Percentiles rank a stretch among this genome's conserved stretches.
Conservation (phyloP, 495 filamentous ascomycete species). For the Rostrohypoxylon terebratum region DNA sequence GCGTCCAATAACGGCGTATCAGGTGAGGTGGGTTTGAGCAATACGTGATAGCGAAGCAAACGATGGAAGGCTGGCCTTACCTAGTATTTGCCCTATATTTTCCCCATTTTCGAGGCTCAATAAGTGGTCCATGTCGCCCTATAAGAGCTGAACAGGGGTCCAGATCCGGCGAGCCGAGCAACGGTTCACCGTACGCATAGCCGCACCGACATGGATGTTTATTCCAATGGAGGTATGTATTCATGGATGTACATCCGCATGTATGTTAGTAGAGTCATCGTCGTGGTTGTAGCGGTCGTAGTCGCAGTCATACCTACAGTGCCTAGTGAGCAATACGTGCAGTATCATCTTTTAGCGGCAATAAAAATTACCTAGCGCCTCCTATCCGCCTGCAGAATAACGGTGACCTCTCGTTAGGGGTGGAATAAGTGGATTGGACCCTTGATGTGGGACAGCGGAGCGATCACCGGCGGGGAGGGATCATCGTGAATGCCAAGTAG, state of each 20-base stretch:
- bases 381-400: slow-evolving; percentile 32
- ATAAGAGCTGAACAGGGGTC: slow-evolving; percentile 33
- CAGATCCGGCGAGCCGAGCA: slow-evolving; percentile 38
- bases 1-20: slow-evolving; percentile 15
- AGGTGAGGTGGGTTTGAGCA: slow-evolving; percentile 8
- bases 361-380: slow-evolving; percentile 1
- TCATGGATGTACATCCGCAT: not conserved
- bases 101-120: slow-evolving; percentile 23
- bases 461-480: slow-evolving; percentile 40
- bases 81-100: too few relatives aligned
- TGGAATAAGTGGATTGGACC: slow-evolving; percentile 7
- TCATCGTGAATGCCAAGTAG: slow-evolving; percentile 5
- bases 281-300: not conserved
- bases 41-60: slow-evolving; percentile 35
- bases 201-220: slow-evolving; percentile 2
- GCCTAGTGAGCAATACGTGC: not conserved
- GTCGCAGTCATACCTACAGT: not conserved
- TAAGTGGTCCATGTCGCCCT: not conserved
- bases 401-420: slow-evolving; percentile 20
- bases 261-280: not conserved
- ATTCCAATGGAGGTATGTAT: not conserved
- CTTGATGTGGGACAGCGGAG: slow-evolving; percentile 31
- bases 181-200: slow-evolving; percentile 33
- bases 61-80: not conserved
- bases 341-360: slow-evolving; percentile 33